These are phyloP conservation scores for Oryza brachyantha DNA, from an alignment of 176 grass and related monocot species.

Conservation along the genomic window DNA sequence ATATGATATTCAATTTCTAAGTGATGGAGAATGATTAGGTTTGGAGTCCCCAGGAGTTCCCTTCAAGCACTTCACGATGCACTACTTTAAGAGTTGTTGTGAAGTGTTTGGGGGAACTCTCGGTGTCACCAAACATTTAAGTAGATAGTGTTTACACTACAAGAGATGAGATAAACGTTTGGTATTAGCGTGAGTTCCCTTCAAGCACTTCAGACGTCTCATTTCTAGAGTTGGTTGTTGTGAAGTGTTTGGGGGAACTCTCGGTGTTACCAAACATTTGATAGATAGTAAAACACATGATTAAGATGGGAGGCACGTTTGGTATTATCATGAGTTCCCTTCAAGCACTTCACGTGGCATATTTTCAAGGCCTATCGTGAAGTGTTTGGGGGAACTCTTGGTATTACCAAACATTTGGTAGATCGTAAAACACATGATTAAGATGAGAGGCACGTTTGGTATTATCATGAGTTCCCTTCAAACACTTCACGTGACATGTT, in stretches of 20 bases:
- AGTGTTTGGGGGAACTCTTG: conserved; percentile 64
- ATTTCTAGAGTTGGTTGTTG: not conserved
- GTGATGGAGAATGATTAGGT: conserved; percentile 7
- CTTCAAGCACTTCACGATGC: conserved; percentile 37
- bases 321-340: conserved; percentile 31
- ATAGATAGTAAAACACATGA: not conserved
- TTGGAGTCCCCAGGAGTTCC: conserved; percentile 39
- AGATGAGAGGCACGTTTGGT: conserved; percentile 5
- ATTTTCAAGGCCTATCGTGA: conserved; percentile 12
- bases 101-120: conserved; percentile 70
- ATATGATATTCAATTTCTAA: not conserved
- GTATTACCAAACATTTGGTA: conserved; percentile 13
- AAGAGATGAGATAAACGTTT: not conserved
- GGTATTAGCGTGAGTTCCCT: conserved; percentile 27
- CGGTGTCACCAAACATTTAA: conserved; percentile 11
- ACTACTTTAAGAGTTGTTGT: not conserved
- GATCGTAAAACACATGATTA: not conserved
- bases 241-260: conserved; percentile 72
- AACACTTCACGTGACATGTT: conserved; percentile 2
- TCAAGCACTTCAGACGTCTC: conserved; percentile 14
- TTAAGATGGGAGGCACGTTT: not conserved
- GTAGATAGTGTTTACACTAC: not conserved
- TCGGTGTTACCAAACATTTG: conserved; percentile 23
- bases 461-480: conserved; percentile 27
- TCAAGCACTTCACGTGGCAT: conserved; percentile 18